Base-by-base conservation (phyloP, 345 rosid genomes). In the Erysimum cheiranthoides region DNA sequence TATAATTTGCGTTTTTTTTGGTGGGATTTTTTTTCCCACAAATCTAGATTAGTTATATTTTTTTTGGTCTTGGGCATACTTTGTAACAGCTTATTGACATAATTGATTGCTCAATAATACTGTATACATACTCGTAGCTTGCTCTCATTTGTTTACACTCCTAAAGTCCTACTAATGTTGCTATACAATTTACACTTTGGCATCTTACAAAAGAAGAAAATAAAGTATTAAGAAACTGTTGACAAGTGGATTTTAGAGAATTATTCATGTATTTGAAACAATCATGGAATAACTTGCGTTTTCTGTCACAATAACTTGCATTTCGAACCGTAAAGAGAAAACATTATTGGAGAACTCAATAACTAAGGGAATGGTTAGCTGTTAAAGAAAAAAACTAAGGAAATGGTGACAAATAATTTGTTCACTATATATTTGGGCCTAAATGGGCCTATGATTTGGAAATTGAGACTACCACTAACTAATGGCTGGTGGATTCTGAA, bases 21-120 rank as follows among this genome's bases (percentile, higher is more conserved):
- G 28, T 47, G 60, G 40, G 49, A 18, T 8, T 32, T 70, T 8
- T 13, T 59, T 70, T 21, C 1, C 1, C 25, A 58, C 12, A 50
- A 58, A 45, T 18, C 21, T n/a, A 45, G 43, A 31, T 3, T 61
- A 25, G 42, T 36, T 0, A 21, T 1, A 4, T 1, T 5, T 67
- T 10, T 51, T 6, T 21, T 50, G 3, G 14, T n/a, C 14, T 27
- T 61, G 68, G 3, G 60, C n/a, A 36, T n/a, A 36, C n/a, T 36
- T 3, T 47, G 42, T 61, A 61, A 72, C 61, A 17, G 25, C 27
- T 28, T 61, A 43, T 43, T 12, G 54, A 31, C 31, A 35, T 16
- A 11, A 34, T 46, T 13, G 36, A 56, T 21, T 46, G 28, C 12
- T 56, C 65, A 5, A n/a, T 42, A 56, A 11, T 30, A 40, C 52